These are phyloP conservation scores for Nakazawaea pomicola DNA, from an alignment of 805 yeast species.

Conservation along the genomic window DNA sequence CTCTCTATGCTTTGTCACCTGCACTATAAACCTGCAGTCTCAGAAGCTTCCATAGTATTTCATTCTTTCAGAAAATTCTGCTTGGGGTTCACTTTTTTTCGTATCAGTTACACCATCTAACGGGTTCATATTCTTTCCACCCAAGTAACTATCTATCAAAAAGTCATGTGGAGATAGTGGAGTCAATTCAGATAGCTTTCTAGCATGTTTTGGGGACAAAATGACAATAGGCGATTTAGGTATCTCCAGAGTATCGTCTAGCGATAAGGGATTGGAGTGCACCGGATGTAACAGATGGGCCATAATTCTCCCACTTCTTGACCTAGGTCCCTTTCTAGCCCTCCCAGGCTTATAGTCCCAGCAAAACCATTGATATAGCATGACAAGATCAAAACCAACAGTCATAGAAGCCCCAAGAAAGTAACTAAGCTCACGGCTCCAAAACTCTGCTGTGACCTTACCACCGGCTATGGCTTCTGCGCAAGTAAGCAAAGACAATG, in stretches of 20 bases:
- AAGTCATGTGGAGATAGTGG: slow-evolving; percentile 33
- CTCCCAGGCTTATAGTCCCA: slow-evolving; percentile 20
- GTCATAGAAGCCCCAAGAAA: slow-evolving; percentile 51
- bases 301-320: background rate
- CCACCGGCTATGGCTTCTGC: slow-evolving; percentile 34
- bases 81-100: too few species aligned
- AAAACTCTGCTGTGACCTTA: slow-evolving; percentile 30
- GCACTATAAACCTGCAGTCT: too few species aligned
- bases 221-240: slow-evolving; percentile 13
- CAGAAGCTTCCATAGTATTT: too few species aligned
- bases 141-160: slow-evolving; percentile 23
- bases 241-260: slow-evolving; percentile 2
- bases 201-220: slow-evolving; percentile 25
- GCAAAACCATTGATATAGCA: slow-evolving; percentile 37
- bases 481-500: slow-evolving; percentile 42
- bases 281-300: background rate
- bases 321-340: background rate
- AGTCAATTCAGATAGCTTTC: slow-evolving; percentile 27
- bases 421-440: slow-evolving; percentile 33
- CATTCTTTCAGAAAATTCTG: too few species aligned
- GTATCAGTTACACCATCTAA: background rate
- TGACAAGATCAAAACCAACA: slow-evolving; percentile 38
- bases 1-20: too few species aligned
- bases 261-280: slow-evolving; percentile 4
- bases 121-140: background rate